These are phyloP conservation scores for Sungouiozyma ichnusensis DNA, from an alignment of 805 yeast species.

Conservation along the genomic window DNA sequence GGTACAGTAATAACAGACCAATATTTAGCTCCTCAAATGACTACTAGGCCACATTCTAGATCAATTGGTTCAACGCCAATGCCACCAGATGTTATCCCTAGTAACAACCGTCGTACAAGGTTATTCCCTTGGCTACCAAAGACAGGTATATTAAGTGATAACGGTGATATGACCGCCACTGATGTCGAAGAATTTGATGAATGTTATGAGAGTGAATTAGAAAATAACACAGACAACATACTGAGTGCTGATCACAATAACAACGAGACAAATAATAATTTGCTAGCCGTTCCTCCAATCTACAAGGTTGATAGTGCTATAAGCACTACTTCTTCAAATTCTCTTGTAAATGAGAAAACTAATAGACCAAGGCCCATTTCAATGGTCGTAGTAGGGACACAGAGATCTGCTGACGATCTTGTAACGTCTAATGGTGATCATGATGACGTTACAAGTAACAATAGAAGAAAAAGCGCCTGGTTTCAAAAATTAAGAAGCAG, in stretches of 20 bases:
- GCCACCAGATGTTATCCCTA: constrained; percentile 26
- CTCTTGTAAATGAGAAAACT: background rate
- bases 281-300: constrained; percentile 11
- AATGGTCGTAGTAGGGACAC: constrained; percentile 11
- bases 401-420: constrained; percentile 17
- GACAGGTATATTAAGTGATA: constrained; percentile 24
- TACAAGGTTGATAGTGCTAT: constrained; percentile 16
- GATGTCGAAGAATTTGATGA: constrained; percentile 25
- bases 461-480: constrained; percentile 34
- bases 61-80: constrained; percentile 24
- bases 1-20: background rate
- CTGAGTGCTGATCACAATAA: constrained; percentile 11
- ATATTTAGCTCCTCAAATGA: constrained; percentile 1
- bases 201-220: constrained; percentile 15
- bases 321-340: constrained; percentile 14
- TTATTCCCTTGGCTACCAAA: constrained; percentile 25
- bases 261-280: constrained; percentile 8
- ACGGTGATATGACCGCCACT: constrained; percentile 21
- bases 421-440: constrained; percentile 7
- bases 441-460: constrained; percentile 14
- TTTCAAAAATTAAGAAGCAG: constrained; percentile 34
- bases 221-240: constrained; percentile 4
- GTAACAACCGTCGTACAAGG: constrained; percentile 18
- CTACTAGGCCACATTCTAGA: constrained; percentile 24
- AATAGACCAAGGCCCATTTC: constrained; percentile 14